Evolutionary conservation across 2,329 filamentous ascomycete species (phyloP).

Genomic region (Colletotrichum acutatum): DNA sequence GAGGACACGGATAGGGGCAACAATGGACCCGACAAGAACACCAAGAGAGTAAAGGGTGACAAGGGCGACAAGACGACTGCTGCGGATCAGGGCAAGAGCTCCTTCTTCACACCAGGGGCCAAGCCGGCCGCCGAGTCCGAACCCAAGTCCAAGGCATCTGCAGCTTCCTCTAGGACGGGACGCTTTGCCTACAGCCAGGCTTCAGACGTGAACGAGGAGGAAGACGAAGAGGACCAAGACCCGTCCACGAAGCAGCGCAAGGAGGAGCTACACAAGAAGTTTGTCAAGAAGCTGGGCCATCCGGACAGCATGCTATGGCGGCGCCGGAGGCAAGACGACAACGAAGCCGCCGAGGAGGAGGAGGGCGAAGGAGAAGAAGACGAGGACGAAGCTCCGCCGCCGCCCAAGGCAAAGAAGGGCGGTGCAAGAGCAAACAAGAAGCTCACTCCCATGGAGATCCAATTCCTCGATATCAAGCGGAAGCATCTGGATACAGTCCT

Average conservation of each 20-base stretch:
- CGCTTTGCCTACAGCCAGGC: conserved; percentile 63
- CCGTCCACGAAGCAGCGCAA: conserved; percentile 66
- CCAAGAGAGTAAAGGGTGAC: conserved; percentile 58
- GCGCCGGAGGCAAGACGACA: conserved; percentile 63
- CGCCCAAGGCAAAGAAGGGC: conserved; percentile 73
- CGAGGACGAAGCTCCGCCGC: conserved; percentile 61
- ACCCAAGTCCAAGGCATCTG: conserved; percentile 37
- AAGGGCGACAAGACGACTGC: conserved; percentile 48
- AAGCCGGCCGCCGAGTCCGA: conserved; percentile 39
- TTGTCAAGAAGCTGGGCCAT: conserved; percentile 89
- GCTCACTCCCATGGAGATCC: conserved; percentile 92
- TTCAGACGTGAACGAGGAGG: conserved; percentile 47
- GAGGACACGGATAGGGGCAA: conserved; percentile 59
- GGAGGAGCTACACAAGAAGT: conserved; percentile 81
- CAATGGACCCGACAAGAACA: conserved; percentile 47
- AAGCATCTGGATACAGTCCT: conserved; percentile 90
- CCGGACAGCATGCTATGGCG: conserved; percentile 82
- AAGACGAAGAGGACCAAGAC: conserved; percentile 59
- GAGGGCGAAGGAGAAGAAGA: conserved; percentile 65
- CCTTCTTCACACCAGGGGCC: conserved; percentile 44
- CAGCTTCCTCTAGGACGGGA: conserved; percentile 56
- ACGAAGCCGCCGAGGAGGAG: conserved; percentile 64
- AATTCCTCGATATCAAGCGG: conserved; percentile 93
- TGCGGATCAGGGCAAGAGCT: conserved; percentile 49
- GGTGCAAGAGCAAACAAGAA: conserved; percentile 67